Percentiles rank a stretch among this genome's conserved stretches.
Evolutionary conservation across 257 asterid genomes (phyloP).

Genomic region (Fraxinus cuspidata): DNA sequence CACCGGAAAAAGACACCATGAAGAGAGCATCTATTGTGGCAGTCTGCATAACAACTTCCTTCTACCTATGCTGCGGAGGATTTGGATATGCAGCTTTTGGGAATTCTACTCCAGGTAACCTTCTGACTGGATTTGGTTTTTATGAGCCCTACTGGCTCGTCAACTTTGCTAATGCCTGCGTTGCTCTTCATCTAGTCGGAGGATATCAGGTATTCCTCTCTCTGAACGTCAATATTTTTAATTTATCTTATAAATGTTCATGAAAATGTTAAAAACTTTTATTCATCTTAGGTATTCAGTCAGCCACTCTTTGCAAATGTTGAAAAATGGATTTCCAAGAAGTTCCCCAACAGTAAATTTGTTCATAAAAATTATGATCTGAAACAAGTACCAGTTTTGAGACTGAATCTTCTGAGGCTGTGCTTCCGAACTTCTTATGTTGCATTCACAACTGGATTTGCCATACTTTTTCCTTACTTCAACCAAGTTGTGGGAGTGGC

Average conservation of each 20-base stretch:
- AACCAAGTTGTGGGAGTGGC: constrained; percentile 75
- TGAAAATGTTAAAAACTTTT: not conserved
- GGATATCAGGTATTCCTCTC: constrained; percentile 66
- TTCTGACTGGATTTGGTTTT: constrained; percentile 84
- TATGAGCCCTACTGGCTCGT: constrained; percentile 84
- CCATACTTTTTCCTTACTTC: constrained; percentile 68
- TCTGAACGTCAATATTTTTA: not conserved
- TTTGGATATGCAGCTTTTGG: constrained; percentile 95
- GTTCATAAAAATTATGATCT: constrained; percentile 30
- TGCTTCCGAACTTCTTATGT: constrained; percentile 62
- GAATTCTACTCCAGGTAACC: constrained; percentile 75
- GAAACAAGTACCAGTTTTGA: constrained; percentile 40
- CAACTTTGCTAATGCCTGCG: constrained; percentile 84
- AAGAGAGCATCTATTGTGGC: constrained; percentile 63
- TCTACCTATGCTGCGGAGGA: constrained; percentile 88
- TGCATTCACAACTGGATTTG: constrained; percentile 52
- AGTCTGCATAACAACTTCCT: constrained; percentile 54
- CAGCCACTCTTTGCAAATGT: constrained; percentile 70
- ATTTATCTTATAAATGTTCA: not conserved
- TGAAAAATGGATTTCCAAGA: constrained; percentile 44
- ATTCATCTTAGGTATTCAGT: constrained; percentile 47
- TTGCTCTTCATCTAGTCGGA: constrained; percentile 72
- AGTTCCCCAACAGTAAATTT: constrained; percentile 47
- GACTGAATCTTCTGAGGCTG: constrained; percentile 49
- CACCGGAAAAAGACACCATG: constrained; percentile 70